These are phyloP conservation scores for Fonsecaea pedrosoi DNA, from an alignment of 2,329 filamentous ascomycete species.

Conservation along the genomic window DNA sequence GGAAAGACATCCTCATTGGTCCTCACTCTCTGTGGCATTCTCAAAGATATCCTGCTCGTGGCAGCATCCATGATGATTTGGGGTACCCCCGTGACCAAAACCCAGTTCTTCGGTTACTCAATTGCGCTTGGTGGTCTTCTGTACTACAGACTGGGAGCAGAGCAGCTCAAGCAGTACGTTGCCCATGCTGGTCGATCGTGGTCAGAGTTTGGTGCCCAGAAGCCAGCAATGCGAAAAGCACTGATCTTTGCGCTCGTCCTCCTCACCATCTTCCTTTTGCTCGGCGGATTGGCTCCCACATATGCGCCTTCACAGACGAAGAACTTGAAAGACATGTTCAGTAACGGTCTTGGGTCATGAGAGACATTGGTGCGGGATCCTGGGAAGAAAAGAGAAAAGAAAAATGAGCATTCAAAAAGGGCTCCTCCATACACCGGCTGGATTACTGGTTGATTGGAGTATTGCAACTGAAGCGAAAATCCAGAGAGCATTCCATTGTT, in stretches of 20 bases:
- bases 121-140: constrained; percentile 71
- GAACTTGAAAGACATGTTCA: constrained; percentile 37
- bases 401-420: not conserved
- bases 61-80: constrained; percentile 78
- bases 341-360: constrained; percentile 32
- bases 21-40: constrained; percentile 82
- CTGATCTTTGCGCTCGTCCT: constrained; percentile 70
- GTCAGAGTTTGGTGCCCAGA: constrained; percentile 81
- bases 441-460: constrained; percentile 1
- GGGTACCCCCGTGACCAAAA: constrained; percentile 70
- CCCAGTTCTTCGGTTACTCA: constrained; percentile 79
- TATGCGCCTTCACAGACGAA: constrained; percentile 45
- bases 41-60: constrained; percentile 87
- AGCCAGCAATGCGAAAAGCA: constrained; percentile 79
- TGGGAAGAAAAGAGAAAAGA: not conserved
- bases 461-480: constrained; percentile 1
- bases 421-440: not conserved
- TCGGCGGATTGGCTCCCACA: constrained; percentile 69
- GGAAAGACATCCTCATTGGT: constrained; percentile 86
- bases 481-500: not conserved
- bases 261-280: constrained; percentile 71
- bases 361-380: not conserved
- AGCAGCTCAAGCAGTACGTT: constrained; percentile 81
- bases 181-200: constrained; percentile 76
- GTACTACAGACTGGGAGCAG: constrained; percentile 73